Evolutionary conservation across 1,284 basidiomycete genomes (phyloP).

Genomic region (Sanghuangporus weigelae): DNA sequence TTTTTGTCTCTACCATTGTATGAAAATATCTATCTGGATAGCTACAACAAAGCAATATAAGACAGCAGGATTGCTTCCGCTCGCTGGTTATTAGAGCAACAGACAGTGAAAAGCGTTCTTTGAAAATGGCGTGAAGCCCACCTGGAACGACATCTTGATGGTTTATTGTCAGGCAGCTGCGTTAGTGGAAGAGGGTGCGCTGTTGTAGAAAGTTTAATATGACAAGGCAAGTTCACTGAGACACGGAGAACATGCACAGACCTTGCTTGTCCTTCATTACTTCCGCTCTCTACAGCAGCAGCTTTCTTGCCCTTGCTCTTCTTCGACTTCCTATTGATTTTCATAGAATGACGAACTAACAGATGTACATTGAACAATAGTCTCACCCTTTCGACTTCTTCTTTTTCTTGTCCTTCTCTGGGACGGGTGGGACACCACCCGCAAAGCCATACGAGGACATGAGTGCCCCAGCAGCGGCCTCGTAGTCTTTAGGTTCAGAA

Average conservation of each 20-base stretch:
- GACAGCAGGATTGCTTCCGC: no score
- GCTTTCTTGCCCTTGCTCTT: background rate
- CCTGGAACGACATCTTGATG: no score
- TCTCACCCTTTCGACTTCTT: background rate
- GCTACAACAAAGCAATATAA: no score
- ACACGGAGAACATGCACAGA: background rate
- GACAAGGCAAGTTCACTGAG: background rate
- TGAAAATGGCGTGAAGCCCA: no score
- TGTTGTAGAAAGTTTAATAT: background rate
- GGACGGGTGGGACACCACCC: background rate
- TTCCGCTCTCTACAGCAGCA: background rate
- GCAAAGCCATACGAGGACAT: conserved; percentile 17
- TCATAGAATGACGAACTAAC: background rate
- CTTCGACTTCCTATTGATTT: background rate
- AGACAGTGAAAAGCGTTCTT: no score
- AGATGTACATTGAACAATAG: background rate
- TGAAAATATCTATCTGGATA: no score
- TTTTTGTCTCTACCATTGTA: no score
- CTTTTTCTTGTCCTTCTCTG: conserved; percentile 3
- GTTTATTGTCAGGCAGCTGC: no score
- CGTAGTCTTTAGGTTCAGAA: conserved; percentile 17
- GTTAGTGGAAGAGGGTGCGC: no score
- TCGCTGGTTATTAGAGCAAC: no score
- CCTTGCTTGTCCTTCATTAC: background rate
- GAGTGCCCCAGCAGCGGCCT: conserved; percentile 15